Conservation (phyloP, 352 stramenopile genomes). For the Globisporangium emineosum region DNA sequence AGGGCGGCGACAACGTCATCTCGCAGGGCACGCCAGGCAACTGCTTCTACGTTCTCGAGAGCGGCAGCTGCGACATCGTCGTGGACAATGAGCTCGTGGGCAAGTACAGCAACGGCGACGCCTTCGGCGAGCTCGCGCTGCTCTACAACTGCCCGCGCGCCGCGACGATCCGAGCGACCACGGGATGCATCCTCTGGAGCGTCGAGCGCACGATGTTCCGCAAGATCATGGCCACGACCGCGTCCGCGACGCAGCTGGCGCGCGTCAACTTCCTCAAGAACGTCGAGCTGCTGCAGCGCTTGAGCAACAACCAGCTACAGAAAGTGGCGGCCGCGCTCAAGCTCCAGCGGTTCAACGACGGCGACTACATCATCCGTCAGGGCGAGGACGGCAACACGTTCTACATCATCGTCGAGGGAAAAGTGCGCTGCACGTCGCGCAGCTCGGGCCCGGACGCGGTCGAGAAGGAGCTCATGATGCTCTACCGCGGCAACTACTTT, state of each 20-base stretch:
- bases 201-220: slow-evolving; percentile 89
- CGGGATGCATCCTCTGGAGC: slow-evolving; percentile 88
- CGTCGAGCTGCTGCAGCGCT: slow-evolving; percentile 89
- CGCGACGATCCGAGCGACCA: slow-evolving; percentile 90
- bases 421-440: slow-evolving; percentile 75
- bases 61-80: slow-evolving; percentile 83
- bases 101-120: slow-evolving; percentile 72
- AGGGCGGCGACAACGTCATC: slow-evolving; percentile 67
- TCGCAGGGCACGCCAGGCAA: slow-evolving; percentile 84
- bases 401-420: slow-evolving; percentile 96
- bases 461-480: slow-evolving; percentile 79
- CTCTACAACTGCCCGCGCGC: slow-evolving; percentile 96
- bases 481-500: slow-evolving; percentile 85
- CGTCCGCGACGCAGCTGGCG: slow-evolving; percentile 66
- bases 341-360: slow-evolving; percentile 81
- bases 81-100: slow-evolving; percentile 78
- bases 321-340: slow-evolving; percentile 84
- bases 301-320: slow-evolving; percentile 84
- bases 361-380: slow-evolving; percentile 93
- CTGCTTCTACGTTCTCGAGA: slow-evolving; percentile 94
- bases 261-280: slow-evolving; percentile 92
- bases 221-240: slow-evolving; percentile 80
- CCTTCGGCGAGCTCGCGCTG: slow-evolving; percentile 96
- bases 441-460: slow-evolving; percentile 34
- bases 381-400: slow-evolving; percentile 95